Conservation (phyloP, 352 stramenopile species). For the Phytopythium boreale region DNA sequence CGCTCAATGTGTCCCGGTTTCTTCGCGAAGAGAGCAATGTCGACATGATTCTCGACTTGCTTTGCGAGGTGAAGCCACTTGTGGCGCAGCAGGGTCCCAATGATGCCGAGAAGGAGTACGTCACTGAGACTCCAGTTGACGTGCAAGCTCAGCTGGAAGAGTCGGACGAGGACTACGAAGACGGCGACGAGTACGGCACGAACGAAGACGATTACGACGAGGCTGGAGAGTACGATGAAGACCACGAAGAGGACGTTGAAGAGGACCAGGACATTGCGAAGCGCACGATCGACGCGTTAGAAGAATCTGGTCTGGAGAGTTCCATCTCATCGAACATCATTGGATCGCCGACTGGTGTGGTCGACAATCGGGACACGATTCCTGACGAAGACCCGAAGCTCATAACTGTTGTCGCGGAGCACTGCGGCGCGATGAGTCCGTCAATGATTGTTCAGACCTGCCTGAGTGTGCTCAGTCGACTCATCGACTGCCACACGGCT, state of each 20-base stretch:
- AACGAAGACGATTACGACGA: constrained; percentile 40
- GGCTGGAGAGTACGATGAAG: constrained; percentile 32
- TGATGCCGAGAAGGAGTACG: constrained; percentile 70
- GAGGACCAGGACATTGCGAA: constrained; percentile 39
- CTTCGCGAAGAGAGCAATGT: constrained; percentile 72
- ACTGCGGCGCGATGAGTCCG: constrained; percentile 74
- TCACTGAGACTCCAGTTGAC: constrained; percentile 49
- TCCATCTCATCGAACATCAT: constrained; percentile 34
- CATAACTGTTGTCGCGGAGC: constrained; percentile 74
- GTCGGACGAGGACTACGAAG: constrained; percentile 50
- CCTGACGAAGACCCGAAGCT: constrained; percentile 40
- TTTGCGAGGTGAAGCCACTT: constrained; percentile 76
- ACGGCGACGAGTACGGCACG: constrained; percentile 32
- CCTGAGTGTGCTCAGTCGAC: constrained; percentile 73
- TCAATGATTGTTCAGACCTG: constrained; percentile 89
- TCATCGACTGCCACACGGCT: constrained; percentile 82
- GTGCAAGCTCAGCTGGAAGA: constrained; percentile 54
- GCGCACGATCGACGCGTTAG: constrained; percentile 67
- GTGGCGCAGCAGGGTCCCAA: constrained; percentile 62
- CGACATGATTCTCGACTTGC: constrained; percentile 69
- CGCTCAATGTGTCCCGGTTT: constrained; percentile 77
- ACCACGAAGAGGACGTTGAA: constrained; percentile 32
- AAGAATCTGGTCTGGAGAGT: constrained; percentile 50
- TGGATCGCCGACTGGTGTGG: constrained; percentile 29
- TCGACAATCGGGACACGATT: constrained; percentile 24